Evolutionary conservation across 768 basidiomycete species (phyloP).

Genomic region (Krasilnikovozyma curviuscula): DNA sequence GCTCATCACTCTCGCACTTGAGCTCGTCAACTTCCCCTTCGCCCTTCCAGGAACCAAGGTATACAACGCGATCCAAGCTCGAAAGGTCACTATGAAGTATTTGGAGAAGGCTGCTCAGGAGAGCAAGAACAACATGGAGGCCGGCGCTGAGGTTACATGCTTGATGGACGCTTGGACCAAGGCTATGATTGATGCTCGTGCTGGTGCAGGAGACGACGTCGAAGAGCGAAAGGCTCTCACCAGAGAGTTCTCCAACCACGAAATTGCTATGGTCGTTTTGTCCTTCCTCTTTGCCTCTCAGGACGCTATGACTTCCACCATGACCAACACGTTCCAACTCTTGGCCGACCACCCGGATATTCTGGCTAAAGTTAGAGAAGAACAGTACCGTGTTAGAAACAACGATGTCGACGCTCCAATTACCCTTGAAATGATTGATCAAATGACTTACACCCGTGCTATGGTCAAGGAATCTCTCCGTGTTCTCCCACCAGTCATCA

Average conservation of each 20-base stretch:
- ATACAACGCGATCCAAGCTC: slow-evolving; percentile 75
- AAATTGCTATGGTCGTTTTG: slow-evolving; percentile 93
- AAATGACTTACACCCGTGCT: slow-evolving; percentile 82
- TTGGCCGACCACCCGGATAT: slow-evolving; percentile 80
- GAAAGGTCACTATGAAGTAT: slow-evolving; percentile 52
- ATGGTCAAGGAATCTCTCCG: slow-evolving; percentile 86
- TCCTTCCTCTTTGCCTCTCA: slow-evolving; percentile 78
- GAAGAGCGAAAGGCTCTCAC: slow-evolving; percentile 39
- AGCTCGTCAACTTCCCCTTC: slow-evolving; percentile 96
- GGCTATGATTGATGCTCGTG: slow-evolving; percentile 41
- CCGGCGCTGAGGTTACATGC: slow-evolving; percentile 58
- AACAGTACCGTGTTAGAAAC: slow-evolving; percentile 65
- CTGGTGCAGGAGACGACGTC: slow-evolving; percentile 16
- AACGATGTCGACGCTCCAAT: slow-evolving; percentile 57
- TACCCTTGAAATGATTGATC: slow-evolving; percentile 70
- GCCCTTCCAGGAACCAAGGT: slow-evolving; percentile 91
- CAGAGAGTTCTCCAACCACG: slow-evolving; percentile 66
- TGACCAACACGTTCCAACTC: slow-evolving; percentile 93
- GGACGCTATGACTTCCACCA: slow-evolving; percentile 94
- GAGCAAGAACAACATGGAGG: slow-evolving; percentile 64
- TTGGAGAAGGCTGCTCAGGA: slow-evolving; percentile 56
- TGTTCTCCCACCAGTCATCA: slow-evolving; percentile 80
- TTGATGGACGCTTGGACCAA: slow-evolving; percentile 84
- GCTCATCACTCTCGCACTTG: slow-evolving; percentile 81
- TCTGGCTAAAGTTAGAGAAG: slow-evolving; percentile 68